phyloP scores from a whole-genome alignment of 1,284 basidiomycete genomes.

The Melampsora larici-populina region DNA sequence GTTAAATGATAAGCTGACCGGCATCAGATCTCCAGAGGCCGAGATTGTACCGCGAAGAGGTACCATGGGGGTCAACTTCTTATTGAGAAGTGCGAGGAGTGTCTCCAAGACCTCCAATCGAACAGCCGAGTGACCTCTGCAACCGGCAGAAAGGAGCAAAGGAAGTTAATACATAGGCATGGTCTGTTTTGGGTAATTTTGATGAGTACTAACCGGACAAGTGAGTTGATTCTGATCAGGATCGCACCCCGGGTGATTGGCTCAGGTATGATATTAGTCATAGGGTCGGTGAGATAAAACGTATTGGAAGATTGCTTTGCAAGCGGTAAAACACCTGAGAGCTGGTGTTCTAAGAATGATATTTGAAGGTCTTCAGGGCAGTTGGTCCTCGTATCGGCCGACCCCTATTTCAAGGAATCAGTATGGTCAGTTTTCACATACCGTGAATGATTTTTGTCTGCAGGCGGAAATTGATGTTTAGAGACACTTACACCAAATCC shows the following conservation, averaged over 20 bases:
- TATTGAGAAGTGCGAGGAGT: constrained; percentile 69
- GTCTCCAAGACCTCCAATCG: constrained; percentile 74
- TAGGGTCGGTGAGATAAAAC: constrained; percentile 56
- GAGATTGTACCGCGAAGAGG: constrained; percentile 80
- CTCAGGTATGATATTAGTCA: constrained; percentile 68
- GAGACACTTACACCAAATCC: constrained; percentile 48
- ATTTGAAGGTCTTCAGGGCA: constrained; percentile 67
- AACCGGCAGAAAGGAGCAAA: background rate
- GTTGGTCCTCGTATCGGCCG: constrained; percentile 68
- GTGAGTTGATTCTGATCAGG: constrained; percentile 77
- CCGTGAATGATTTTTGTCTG: constrained; percentile 41
- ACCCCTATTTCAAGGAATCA: constrained; percentile 48
- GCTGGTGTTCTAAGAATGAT: constrained; percentile 75
- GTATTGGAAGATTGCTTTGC: constrained; percentile 54
- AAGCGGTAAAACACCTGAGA: constrained; percentile 66
- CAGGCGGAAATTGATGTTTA: constrained; percentile 18
- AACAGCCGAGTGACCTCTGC: constrained; percentile 72
- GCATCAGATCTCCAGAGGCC: constrained; percentile 64
- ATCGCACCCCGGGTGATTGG: constrained; percentile 86
- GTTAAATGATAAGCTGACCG: constrained; percentile 46
- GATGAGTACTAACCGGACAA: constrained; percentile 60
- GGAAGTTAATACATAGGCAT: background rate
- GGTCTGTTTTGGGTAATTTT: background rate
- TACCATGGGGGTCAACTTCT: constrained; percentile 73
- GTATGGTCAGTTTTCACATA: background rate